Conservation (phyloP, 257 asterid species). For the Hygrophila difformis region DNA sequence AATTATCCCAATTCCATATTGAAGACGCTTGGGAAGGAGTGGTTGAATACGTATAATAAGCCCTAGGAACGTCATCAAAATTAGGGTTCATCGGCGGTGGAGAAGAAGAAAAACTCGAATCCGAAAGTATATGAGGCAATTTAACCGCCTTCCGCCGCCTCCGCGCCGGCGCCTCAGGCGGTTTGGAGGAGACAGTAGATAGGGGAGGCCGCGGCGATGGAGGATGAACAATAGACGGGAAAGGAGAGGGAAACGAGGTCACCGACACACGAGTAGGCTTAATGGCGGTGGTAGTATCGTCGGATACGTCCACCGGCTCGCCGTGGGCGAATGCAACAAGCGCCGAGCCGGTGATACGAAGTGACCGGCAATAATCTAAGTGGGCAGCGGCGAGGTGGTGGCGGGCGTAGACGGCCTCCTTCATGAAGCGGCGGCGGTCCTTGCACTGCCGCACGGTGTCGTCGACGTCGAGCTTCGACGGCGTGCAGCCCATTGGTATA, state of each 20-base stretch:
- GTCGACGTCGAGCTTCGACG: slow-evolving; percentile 87
- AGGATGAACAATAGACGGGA: too few relatives aligned
- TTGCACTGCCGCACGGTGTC: slow-evolving; percentile 86
- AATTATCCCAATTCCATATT: slow-evolving; percentile 90
- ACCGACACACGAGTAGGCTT: too few relatives aligned
- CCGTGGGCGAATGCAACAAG: slow-evolving; percentile 79
- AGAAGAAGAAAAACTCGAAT: slow-evolving; percentile 56
- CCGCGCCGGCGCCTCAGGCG: slow-evolving; percentile 18
- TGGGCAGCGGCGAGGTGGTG: slow-evolving; percentile 88
- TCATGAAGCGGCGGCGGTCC: slow-evolving; percentile 86
- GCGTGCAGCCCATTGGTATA: slow-evolving; percentile 90
- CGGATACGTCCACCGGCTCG: slow-evolving; percentile 76
- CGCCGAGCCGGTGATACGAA: slow-evolving; percentile 63
- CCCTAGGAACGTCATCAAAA: slow-evolving; percentile 38
- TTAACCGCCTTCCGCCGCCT: slow-evolving; percentile 49
- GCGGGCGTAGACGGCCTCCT: slow-evolving; percentile 80
- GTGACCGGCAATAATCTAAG: slow-evolving; percentile 80
- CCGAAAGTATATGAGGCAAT: slow-evolving; percentile 78
- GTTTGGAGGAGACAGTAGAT: slow-evolving; percentile 40
- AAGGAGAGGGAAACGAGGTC: too few relatives aligned
- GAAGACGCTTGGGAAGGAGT: slow-evolving; percentile 88
- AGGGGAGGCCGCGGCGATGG: too few relatives aligned
- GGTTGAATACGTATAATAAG: slow-evolving; percentile 46
- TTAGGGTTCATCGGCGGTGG: slow-evolving; percentile 39
- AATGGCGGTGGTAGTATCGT: slow-evolving; percentile 58